Percentiles rank a stretch among this genome's conserved stretches.
Evolutionary conservation across 176 grass and related monocot genomes (phyloP).

Genomic region (Cenchrus fungigraminus): DNA sequence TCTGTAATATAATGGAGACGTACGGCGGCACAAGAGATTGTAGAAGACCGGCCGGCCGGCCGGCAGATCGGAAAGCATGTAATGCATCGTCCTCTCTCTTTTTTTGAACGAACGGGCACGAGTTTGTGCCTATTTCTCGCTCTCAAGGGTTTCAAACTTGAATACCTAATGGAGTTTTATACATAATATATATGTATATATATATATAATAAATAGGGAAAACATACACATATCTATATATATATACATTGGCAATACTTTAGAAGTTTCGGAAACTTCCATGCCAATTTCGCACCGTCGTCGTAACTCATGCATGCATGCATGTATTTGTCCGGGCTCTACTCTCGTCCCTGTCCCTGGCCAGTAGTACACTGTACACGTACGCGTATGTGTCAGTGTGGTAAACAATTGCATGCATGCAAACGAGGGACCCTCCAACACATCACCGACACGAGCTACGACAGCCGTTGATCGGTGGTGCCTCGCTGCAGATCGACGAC

Average conservation of each 20-base stretch:
- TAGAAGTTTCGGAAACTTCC: background rate
- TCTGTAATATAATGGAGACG: too few relatives aligned
- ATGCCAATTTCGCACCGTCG: background rate
- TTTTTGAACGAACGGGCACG: too few relatives aligned
- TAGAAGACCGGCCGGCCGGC: too few relatives aligned
- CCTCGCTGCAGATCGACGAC: too few relatives aligned
- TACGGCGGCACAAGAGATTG: too few relatives aligned
- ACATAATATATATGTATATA: background rate
- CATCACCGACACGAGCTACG: slow-evolving; percentile 37
- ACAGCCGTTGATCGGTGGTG: too few relatives aligned
- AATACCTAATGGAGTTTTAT: background rate
- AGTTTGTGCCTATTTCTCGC: too few relatives aligned
- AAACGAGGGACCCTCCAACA: background rate
- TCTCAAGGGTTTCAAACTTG: background rate
- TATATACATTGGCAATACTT: background rate
- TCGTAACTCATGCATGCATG: background rate
- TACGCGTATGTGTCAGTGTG: slow-evolving; percentile 11
- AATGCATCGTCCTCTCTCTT: background rate
- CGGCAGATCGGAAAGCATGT: background rate
- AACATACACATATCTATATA: background rate
- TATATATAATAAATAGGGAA: background rate
- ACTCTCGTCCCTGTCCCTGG: too few relatives aligned
- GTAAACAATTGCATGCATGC: background rate
- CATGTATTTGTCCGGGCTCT: background rate
- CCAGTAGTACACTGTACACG: background rate